Percentiles rank a stretch among this genome's conserved stretches.
These are phyloP conservation scores for Parachlorella kessleri DNA, from an alignment of 139 green algal species.

Conservation along the genomic window DNA sequence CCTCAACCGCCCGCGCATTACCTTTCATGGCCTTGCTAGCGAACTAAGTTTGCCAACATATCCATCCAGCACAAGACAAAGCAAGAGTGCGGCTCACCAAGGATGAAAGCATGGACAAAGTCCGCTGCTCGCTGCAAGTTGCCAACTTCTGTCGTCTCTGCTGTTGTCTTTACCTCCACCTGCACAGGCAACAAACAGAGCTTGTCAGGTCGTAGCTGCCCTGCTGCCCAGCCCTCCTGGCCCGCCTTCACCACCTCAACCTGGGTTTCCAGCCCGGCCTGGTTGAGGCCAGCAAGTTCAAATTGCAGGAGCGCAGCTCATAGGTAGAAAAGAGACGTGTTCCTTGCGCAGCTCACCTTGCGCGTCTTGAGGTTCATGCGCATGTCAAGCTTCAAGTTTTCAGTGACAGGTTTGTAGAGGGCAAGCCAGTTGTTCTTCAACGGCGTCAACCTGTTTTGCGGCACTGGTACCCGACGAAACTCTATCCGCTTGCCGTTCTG, in stretches of 20 bases:
- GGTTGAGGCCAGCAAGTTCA: no score
- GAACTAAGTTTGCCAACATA: no score
- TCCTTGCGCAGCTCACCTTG: conserved; percentile 61
- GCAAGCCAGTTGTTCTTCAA: conserved; percentile 96
- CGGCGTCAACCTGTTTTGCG: conserved; percentile 94
- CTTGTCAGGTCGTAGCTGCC: background rate
- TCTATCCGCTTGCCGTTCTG: conserved; percentile 71
- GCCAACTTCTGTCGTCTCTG: conserved; percentile 76
- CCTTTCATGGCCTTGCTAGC: no score
- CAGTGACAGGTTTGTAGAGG: conserved; percentile 96
- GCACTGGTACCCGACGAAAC: conserved; percentile 86
- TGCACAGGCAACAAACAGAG: conserved; percentile 34
- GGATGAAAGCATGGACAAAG: conserved; percentile 97
- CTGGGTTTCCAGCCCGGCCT: no score
- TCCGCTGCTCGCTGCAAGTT: conserved; percentile 96
- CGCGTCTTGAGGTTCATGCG: conserved; percentile 98
- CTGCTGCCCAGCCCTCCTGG: no score
- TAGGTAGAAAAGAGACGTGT: no score
- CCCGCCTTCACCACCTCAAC: no score
- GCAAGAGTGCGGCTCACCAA: conserved; percentile 75
- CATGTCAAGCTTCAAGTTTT: conserved; percentile 98
- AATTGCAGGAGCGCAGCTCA: no score
- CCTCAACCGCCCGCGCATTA: background rate
- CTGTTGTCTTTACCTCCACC: conserved; percentile 97
- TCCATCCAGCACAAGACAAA: no score